Conservation (phyloP, 371 early-diverging fungal species). For the Mitosporidium daphniae region DNA sequence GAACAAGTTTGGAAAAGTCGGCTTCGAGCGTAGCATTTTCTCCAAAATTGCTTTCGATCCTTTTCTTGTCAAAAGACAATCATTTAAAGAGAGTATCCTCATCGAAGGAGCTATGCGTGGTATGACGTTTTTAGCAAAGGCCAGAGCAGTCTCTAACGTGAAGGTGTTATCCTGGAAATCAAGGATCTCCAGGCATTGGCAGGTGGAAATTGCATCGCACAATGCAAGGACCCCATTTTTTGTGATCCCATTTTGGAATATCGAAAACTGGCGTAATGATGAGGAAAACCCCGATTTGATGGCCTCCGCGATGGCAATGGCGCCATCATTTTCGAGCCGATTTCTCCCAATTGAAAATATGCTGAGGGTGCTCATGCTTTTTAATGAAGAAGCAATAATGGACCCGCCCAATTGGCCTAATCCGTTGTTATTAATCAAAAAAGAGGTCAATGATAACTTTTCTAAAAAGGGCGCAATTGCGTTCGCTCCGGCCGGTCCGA, state of each 20-base stretch:
- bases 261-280: slow-evolving; percentile 28
- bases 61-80: slow-evolving; percentile 35
- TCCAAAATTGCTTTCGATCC: slow-evolving; percentile 17
- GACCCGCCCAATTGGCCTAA: slow-evolving; percentile 39
- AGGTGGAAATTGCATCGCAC: slow-evolving; percentile 21
- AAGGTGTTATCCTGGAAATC: slow-evolving; percentile 89
- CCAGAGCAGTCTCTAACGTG: slow-evolving; percentile 17
- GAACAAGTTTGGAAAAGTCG: slow-evolving; percentile 15
- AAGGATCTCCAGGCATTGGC: slow-evolving; percentile 22
- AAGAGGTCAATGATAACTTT: slow-evolving; percentile 31
- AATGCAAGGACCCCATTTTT: slow-evolving; percentile 44
- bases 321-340: slow-evolving; percentile 54
- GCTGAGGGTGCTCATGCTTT: slow-evolving; percentile 32
- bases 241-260: slow-evolving; percentile 84
- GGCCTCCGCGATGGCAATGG: slow-evolving; percentile 29
- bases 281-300: slow-evolving; percentile 28
- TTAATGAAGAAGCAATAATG: slow-evolving; percentile 46
- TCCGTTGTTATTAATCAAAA: slow-evolving; percentile 75
- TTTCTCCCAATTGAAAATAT: slow-evolving; percentile 57
- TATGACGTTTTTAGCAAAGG: slow-evolving; percentile 29
- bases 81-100: slow-evolving; percentile 36
- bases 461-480: slow-evolving; percentile 41
- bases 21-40: slow-evolving; percentile 17
- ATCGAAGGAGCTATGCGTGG: slow-evolving; percentile 25
- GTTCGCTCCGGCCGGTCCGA: slow-evolving; percentile 62